Evolutionary conservation across 2,329 filamentous ascomycete species (phyloP).

Genomic region (Talaromyces sp.): DNA sequence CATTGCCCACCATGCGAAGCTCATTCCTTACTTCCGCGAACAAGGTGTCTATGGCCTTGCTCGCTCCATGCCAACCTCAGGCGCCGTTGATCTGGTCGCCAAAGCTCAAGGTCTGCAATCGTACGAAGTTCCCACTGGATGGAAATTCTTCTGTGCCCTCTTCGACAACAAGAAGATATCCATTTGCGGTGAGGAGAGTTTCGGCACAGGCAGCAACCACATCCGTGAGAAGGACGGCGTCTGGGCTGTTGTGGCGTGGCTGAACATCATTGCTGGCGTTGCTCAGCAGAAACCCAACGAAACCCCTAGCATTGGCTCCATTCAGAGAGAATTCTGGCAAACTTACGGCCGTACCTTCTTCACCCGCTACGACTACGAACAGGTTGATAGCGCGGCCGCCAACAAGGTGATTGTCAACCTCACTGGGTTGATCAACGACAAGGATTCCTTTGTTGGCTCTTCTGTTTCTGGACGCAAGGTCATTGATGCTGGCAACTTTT

Average conservation of each 20-base stretch:
- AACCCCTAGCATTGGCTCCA: constrained; percentile 87
- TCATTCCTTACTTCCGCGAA: constrained; percentile 98
- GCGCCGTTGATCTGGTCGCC: constrained; percentile 90
- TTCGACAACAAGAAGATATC: constrained; percentile 94
- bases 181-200: constrained; percentile 97
- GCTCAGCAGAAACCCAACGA: constrained; percentile 73
- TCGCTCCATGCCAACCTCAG: constrained; percentile 95
- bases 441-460: constrained; percentile 73
- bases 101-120: constrained; percentile 85
- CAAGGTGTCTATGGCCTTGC: constrained; percentile 93
- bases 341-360: constrained; percentile 97
- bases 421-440: constrained; percentile 67
- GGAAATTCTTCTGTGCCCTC: constrained; percentile 98
- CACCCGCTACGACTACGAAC: constrained; percentile 97
- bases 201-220: constrained; percentile 96
- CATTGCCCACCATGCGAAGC: constrained; percentile 91
- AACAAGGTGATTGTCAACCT: constrained; percentile 83
- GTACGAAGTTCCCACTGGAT: constrained; percentile 97
- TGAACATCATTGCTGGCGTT: constrained; percentile 96
- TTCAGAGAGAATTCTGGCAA: constrained; percentile 96
- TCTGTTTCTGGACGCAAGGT: constrained; percentile 78
- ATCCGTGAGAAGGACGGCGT: constrained; percentile 98
- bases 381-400: constrained; percentile 84
- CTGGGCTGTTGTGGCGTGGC: constrained; percentile 95
- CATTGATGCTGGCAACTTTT: constrained; percentile 87